Evolutionary conservation across 176 grass and related monocot species (phyloP).

Genomic region (Triticum urartu): DNA sequence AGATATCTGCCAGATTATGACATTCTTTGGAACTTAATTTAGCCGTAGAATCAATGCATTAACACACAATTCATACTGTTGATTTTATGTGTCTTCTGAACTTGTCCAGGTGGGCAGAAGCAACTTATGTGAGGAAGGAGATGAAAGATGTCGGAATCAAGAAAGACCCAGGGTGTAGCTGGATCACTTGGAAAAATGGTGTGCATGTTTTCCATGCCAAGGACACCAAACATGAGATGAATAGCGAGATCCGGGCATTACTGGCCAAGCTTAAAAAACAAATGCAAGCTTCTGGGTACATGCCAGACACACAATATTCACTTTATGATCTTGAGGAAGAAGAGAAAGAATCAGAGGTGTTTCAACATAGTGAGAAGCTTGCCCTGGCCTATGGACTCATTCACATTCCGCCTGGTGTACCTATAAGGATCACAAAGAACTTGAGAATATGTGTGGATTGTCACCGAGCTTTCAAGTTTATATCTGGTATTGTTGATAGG

Average conservation of each 20-base stretch:
- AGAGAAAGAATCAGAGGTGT: conserved; percentile 87
- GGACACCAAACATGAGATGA: conserved; percentile 72
- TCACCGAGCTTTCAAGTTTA: conserved; percentile 70
- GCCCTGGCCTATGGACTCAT: conserved; percentile 82
- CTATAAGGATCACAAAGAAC: conserved; percentile 85
- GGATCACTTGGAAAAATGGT: conserved; percentile 80
- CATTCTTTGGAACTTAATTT: background rate
- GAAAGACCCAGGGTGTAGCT: conserved; percentile 79
- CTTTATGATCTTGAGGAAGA: conserved; percentile 88
- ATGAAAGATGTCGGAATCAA: conserved; percentile 73
- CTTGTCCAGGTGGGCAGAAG: conserved; percentile 70
- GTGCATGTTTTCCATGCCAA: conserved; percentile 87
- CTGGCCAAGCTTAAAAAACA: conserved; percentile 53
- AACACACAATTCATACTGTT: background rate
- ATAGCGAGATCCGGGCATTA: conserved; percentile 61
- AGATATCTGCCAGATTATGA: background rate
- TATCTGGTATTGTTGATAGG: conserved; percentile 71
- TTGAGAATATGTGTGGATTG: conserved; percentile 78
- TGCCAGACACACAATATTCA: conserved; percentile 60
- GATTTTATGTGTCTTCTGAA: conserved; percentile 8
- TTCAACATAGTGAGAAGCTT: conserved; percentile 89
- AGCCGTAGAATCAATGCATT: background rate
- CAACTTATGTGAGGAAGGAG: conserved; percentile 65
- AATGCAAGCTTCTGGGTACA: conserved; percentile 74
- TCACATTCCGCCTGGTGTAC: conserved; percentile 55